These are phyloP conservation scores for Leptographium lundbergii DNA, from an alignment of 2,329 filamentous ascomycete genomes.

Conservation along the genomic window DNA sequence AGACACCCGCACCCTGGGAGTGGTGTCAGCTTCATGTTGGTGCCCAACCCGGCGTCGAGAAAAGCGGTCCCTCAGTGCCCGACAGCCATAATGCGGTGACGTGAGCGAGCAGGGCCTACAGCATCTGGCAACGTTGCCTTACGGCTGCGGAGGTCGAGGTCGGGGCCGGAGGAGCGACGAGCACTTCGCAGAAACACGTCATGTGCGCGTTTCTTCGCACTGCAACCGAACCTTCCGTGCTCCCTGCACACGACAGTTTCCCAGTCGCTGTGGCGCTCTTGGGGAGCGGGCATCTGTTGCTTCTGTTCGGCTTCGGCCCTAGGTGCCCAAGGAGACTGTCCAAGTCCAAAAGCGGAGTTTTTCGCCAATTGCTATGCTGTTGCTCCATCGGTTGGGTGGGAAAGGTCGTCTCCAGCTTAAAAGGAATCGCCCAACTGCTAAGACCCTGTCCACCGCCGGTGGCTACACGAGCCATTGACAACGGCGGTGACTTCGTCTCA, in stretches of 20 bases:
- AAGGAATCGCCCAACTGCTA: not conserved
- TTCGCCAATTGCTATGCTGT: not conserved
- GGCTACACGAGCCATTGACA: not conserved
- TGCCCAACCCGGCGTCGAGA: slow-evolving; percentile 1
- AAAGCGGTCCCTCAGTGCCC: slow-evolving; percentile 1
- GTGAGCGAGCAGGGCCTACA: not conserved
- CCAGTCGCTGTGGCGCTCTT: not conserved
- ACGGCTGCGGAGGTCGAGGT: not conserved
- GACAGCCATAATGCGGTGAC: slow-evolving; percentile 4
- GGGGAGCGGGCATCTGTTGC: not conserved
- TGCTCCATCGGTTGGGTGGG: slow-evolving; percentile 1
- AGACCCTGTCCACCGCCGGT: not conserved
- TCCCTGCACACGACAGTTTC: not conserved
- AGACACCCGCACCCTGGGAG: not conserved
- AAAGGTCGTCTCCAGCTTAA: not conserved
- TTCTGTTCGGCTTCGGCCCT: not conserved
- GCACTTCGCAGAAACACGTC: not conserved
- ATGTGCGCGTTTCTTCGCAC: not conserved
- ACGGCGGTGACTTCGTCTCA: not conserved
- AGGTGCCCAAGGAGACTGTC: not conserved
- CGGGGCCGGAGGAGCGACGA: not conserved
- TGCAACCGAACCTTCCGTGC: not conserved
- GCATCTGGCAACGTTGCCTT: not conserved
- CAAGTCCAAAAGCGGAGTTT: not conserved
- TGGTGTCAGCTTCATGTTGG: not conserved